phyloP scores from a whole-genome alignment of 257 asterid species.

The Fraxinus anomala region DNA sequence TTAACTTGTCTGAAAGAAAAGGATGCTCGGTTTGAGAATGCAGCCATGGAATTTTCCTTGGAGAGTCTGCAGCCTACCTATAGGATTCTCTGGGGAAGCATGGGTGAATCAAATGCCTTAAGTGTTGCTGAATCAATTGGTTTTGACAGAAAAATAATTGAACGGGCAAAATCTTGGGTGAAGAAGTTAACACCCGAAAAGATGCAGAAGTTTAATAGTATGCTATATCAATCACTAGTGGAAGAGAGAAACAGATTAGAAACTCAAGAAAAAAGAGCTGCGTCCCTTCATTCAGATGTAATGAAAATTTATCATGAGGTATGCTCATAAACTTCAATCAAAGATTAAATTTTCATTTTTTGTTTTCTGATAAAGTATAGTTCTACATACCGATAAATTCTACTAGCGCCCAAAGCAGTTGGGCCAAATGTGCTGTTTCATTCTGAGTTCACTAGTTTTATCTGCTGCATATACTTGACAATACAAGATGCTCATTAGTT shows the following conservation, averaged over 20 bases:
- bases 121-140: slow-evolving; percentile 81
- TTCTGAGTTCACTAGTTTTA: background rate
- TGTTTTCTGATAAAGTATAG: background rate
- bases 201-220: slow-evolving; percentile 69
- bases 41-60: slow-evolving; percentile 94
- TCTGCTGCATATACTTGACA: background rate
- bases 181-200: slow-evolving; percentile 78
- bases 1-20: slow-evolving; percentile 78
- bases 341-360: background rate
- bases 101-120: slow-evolving; percentile 87
- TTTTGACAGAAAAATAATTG: slow-evolving; percentile 62
- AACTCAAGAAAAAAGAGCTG: slow-evolving; percentile 64
- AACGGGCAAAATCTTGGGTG: slow-evolving; percentile 74
- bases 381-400: background rate
- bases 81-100: slow-evolving; percentile 88
- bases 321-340: slow-evolving; percentile 19
- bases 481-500: background rate
- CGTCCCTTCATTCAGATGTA: slow-evolving; percentile 61
- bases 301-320: slow-evolving; percentile 73
- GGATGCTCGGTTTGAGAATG: slow-evolving; percentile 81
- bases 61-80: slow-evolving; percentile 81
- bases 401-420: background rate
- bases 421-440: background rate
- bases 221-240: slow-evolving; percentile 68
- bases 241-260: slow-evolving; percentile 74